These are phyloP conservation scores for Staphylotrichum tortipilum DNA, from an alignment of 495 filamentous ascomycete species.

Conservation along the genomic window DNA sequence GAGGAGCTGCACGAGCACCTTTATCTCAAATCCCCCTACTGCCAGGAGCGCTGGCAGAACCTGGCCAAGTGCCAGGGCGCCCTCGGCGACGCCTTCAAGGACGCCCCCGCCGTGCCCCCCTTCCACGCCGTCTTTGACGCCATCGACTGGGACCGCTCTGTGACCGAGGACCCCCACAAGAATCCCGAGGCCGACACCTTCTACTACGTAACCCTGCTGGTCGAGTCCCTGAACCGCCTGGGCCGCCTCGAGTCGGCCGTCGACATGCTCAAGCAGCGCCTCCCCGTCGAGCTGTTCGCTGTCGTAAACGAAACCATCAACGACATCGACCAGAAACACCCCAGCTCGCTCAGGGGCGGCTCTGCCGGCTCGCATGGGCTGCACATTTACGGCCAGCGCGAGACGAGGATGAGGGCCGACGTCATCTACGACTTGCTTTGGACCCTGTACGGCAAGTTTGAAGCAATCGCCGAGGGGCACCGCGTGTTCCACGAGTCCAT, in stretches of 20 bases:
- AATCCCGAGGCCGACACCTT: conserved; percentile 95
- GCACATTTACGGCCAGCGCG: conserved; percentile 53
- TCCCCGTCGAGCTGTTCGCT: conserved; percentile 87
- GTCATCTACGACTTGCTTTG: conserved; percentile 83
- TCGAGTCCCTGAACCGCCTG: conserved; percentile 83
- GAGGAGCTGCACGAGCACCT: conserved; percentile 97
- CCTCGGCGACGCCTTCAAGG: conserved; percentile 35
- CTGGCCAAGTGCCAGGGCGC: conserved; percentile 46
- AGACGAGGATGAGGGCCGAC: conserved; percentile 63
- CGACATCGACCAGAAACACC: conserved; percentile 87
- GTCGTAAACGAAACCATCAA: conserved; percentile 92
- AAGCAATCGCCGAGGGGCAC: conserved; percentile 92
- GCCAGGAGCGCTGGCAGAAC: conserved; percentile 85
- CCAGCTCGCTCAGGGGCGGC: conserved; percentile 53
- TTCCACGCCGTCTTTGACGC: conserved; percentile 72
- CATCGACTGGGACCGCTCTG: conserved; percentile 57
- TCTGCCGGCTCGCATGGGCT: conserved; percentile 49
- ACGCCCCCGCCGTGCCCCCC: conserved; percentile 40
- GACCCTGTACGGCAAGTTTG: conserved; percentile 93
- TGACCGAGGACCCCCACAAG: conserved; percentile 77
- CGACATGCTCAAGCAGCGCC: conserved; percentile 80
- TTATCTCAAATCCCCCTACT: conserved; percentile 94
- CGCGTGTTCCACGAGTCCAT: conserved; percentile 88
- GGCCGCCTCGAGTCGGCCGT: conserved; percentile 76
- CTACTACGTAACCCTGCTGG: conserved; percentile 77